Base-by-base conservation (phyloP, 192 early-diverging fungal species). In the Mortierella hygrophila region DNA sequence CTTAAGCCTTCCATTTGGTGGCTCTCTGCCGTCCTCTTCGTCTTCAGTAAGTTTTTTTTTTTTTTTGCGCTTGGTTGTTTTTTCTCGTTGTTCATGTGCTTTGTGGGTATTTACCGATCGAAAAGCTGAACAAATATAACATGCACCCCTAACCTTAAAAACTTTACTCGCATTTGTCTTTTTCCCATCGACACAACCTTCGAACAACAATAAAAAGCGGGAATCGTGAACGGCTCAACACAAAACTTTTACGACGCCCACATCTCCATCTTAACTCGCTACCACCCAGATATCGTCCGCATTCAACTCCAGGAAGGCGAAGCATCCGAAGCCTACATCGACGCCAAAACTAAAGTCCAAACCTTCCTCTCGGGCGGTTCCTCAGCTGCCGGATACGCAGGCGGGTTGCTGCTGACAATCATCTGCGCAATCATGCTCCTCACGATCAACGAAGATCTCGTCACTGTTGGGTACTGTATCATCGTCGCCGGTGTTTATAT, bases 171-270 rank as follows among this genome's bases (percentile, higher is more conserved):
- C 10, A 37, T 41, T 63, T 38, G 57, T 68, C 38, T 76, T 47
- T 46, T n/a, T 46, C 68, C 23, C 70, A 78, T 52, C 29, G 44
- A 46, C 44, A 46, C 10, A 46, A 46, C 10, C 20, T 52, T 52
- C 20, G 3, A 52, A 52, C 18, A 52, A 52, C 44, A 46, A 80
- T 68, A 68, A 35, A 55, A 80, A 83, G 76, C 81, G 11, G 68
- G 65, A 21, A 52, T 79, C 37, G 21, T 82, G 20, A 65, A 76
- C 41, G 63, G 77, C 18, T 65, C 69, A 26, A 35, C 69, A 3
- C 57, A 81, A 71, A 81, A 88, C 49, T 93, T 93, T 80, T 93
- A 89, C 68, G 83, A 90, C 3, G 89, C 90, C 29, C 80, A 89
- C 69, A 81, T 93, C 68, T 88, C 91, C 21, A 87, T 74, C 26